Conservation (phyloP, 169 alveolate genomes). For the Plasmodium reichenowi region DNA sequence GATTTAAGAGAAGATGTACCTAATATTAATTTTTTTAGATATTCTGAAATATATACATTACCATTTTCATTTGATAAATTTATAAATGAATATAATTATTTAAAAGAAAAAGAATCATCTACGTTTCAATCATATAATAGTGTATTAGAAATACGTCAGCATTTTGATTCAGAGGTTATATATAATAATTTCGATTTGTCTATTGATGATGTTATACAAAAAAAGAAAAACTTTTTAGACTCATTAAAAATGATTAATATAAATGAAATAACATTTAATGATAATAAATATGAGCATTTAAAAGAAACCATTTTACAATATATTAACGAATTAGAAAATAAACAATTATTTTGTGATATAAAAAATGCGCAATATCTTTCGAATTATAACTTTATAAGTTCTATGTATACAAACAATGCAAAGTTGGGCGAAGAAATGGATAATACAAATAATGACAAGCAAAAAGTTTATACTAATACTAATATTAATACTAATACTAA, state of each 20-base stretch:
- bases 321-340: constrained; percentile 48
- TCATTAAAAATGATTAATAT: constrained; percentile 43
- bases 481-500: too few relatives aligned
- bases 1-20: constrained; percentile 19
- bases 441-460: not conserved
- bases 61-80: constrained; percentile 52
- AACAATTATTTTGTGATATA: constrained; percentile 8
- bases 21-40: constrained; percentile 8
- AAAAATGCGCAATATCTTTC: constrained; percentile 11
- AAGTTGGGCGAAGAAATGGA: not conserved
- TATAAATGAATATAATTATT: constrained; percentile 28
- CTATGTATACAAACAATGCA: constrained; percentile 25
- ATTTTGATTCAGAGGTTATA: constrained; percentile 43
- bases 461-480: not conserved
- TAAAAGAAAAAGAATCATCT: constrained; percentile 23
- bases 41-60: constrained; percentile 5
- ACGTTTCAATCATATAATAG: constrained; percentile 38
- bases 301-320: constrained; percentile 25
- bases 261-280: constrained; percentile 23
- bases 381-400: constrained; percentile 38
- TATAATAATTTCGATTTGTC: constrained; percentile 54
- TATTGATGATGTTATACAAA: constrained; percentile 33
- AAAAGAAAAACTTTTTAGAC: constrained; percentile 50
- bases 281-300: constrained; percentile 33
- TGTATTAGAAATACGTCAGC: constrained; percentile 25